Percentiles rank a stretch among this genome's conserved stretches.
These are phyloP conservation scores for Leucogyrophana mollusca DNA, from an alignment of 768 basidiomycete species.

Conservation along the genomic window DNA sequence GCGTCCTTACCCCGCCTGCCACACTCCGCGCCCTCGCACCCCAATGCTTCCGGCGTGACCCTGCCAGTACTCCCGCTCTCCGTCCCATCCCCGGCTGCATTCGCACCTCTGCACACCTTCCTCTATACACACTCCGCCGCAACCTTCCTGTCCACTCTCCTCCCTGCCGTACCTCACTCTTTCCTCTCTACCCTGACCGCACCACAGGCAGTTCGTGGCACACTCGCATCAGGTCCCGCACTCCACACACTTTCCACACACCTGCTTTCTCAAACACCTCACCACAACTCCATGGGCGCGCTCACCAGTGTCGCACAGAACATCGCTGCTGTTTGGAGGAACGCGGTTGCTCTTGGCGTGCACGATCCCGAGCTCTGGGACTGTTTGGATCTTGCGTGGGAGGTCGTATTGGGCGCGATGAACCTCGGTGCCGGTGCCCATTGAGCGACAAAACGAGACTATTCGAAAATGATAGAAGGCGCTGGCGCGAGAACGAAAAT, in stretches of 20 bases:
- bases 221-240: slow-evolving; percentile 46
- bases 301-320: slow-evolving; percentile 47
- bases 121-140: slow-evolving; percentile 62
- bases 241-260: slow-evolving; percentile 56
- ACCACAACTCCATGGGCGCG: slow-evolving; percentile 40
- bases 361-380: slow-evolving; percentile 67
- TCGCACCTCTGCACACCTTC: slow-evolving; percentile 57
- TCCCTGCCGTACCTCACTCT: slow-evolving; percentile 31
- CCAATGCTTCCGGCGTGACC: slow-evolving; percentile 32
- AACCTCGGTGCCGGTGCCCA: slow-evolving; percentile 45
- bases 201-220: slow-evolving; percentile 33
- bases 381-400: slow-evolving; percentile 66
- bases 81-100: slow-evolving; percentile 62
- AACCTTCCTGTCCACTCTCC: slow-evolving; percentile 49
- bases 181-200: slow-evolving; percentile 31
- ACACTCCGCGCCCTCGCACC: slow-evolving; percentile 28
- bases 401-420: slow-evolving; percentile 60
- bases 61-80: slow-evolving; percentile 64
- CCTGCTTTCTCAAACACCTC: slow-evolving; percentile 46
- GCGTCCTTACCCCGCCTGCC: slow-evolving; percentile 60
- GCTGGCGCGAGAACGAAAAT: slow-evolving; percentile 6
- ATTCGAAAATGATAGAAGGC: slow-evolving; percentile 13
- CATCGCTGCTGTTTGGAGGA: slow-evolving; percentile 71
- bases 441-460: slow-evolving; percentile 11
- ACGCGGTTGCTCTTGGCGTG: slow-evolving; percentile 67